Base-by-base conservation (phyloP, 2,329 filamentous ascomycete species). In the Albifimbria verrucaria region DNA sequence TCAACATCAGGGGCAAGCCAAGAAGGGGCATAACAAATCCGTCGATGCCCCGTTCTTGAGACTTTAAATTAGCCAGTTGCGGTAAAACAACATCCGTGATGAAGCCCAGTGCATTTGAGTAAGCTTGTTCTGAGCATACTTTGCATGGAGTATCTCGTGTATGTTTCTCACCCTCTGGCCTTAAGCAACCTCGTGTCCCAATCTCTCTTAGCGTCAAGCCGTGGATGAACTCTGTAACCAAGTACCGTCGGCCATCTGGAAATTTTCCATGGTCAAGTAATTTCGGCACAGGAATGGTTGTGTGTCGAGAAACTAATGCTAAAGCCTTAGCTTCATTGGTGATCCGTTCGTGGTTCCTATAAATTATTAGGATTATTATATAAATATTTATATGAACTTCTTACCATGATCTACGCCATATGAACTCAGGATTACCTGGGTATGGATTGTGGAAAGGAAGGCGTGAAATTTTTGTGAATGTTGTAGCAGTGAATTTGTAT, bases 1-100 rank as follows among this genome's bases (percentile, higher is more conserved):
- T 49, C 7, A 9, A 15, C 15, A 52, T 53, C 56, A 1, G 51
- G 21, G 23, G n/a, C 10, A 2, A 58, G 11, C 56, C 56, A 58
- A 11, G 24, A 25, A 12, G 56, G 56, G 54, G 54, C 54, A 58
- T 58, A 18, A 55, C 56, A 41, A 56, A 58, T 18, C 54, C 56
- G n/a, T 58, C 50, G 9, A 56, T 45, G 5, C 54, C 54, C 6
- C 52, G 39, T 17, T 53, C 20, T 20, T 17, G 26, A 24, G 54
- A 56, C 21, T 51, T 56, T 17, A 54, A 22, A 1, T 26, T 18
- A 2, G 54, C 46, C 24, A 58, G 54, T 23, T 56, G 49, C 6
- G 56, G 56, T 20, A 58, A 49, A 20, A 52, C 46, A 18, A 26
- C 20, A 12, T 45, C n/a, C 6, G 21, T 50, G 25, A 56, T 42